Conservation (phyloP, 192 early-diverging fungal genomes). For the Phlyctochytrium bullatum region DNA sequence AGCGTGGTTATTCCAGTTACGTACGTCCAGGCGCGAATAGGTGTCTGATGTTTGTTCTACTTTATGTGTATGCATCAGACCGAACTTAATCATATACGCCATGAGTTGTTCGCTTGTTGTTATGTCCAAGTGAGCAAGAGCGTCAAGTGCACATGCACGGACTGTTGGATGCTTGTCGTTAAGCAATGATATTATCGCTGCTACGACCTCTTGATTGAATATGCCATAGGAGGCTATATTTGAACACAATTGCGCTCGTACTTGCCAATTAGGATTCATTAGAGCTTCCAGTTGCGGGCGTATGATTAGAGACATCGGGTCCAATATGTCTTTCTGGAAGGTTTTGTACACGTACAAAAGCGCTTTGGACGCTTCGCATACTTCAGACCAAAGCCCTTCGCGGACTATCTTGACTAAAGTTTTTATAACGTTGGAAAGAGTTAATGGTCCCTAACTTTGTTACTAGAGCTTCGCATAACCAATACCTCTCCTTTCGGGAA, state of each 20-base stretch:
- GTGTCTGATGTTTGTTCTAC: too few relatives aligned
- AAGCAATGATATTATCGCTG: conserved; percentile 27
- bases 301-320: conserved; percentile 33
- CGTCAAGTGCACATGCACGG: conserved; percentile 27
- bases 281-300: conserved; percentile 36
- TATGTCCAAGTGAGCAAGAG: conserved; percentile 34
- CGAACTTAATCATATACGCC: conserved; percentile 31
- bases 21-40: too few relatives aligned
- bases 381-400: conserved; percentile 35
- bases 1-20: neutral
- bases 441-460: conserved; percentile 14
- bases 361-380: conserved; percentile 42
- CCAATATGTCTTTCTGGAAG: conserved; percentile 39
- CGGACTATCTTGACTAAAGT: conserved; percentile 29
- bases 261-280: conserved; percentile 35
- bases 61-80: conserved; percentile 34
- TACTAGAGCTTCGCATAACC: neutral
- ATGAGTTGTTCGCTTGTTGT: conserved; percentile 25
- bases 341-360: conserved; percentile 38
- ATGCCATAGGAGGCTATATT: conserved; percentile 35
- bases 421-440: conserved; percentile 27
- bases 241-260: conserved; percentile 31
- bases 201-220: conserved; percentile 19
- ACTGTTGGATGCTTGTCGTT: conserved; percentile 33
- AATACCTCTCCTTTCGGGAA: neutral